These are phyloP conservation scores for Trichoderma citrinoviride DNA, from an alignment of 2,329 filamentous ascomycete genomes.

Conservation along the genomic window DNA sequence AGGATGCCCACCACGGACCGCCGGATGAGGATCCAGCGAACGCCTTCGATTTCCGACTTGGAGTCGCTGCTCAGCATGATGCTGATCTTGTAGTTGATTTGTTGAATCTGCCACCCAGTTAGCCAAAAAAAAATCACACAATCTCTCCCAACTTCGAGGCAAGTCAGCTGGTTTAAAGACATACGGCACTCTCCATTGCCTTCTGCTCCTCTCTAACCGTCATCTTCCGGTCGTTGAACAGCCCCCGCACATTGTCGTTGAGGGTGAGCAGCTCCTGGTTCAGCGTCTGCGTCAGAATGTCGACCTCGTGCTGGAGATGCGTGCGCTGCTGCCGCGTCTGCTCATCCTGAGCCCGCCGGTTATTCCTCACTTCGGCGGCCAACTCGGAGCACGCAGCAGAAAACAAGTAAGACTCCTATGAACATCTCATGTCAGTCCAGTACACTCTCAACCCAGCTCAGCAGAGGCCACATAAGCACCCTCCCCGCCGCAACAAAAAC, in stretches of 20 bases:
- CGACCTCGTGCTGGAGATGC: constrained; percentile 89
- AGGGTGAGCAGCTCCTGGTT: constrained; percentile 78
- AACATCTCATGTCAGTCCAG: neutral
- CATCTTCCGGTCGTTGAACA: constrained; percentile 97
- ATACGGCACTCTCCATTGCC: constrained; percentile 72
- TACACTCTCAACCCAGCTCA: neutral
- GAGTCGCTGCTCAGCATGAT: constrained; percentile 85
- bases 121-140: neutral
- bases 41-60: constrained; percentile 85
- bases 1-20: constrained; percentile 63
- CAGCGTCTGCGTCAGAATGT: constrained; percentile 81
- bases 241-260: constrained; percentile 88
- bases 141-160: neutral
- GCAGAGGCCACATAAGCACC: neutral
- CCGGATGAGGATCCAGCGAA: constrained; percentile 79
- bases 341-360: constrained; percentile 73
- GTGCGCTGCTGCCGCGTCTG: constrained; percentile 78
- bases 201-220: constrained; percentile 84
- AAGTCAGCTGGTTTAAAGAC: constrained; percentile 26
- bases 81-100: constrained; percentile 95
- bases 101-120: constrained; percentile 64
- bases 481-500: neutral
- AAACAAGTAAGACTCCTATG: constrained; percentile 82
- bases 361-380: constrained; percentile 78
- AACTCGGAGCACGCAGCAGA: constrained; percentile 90